phyloP scores from a whole-genome alignment of 2,329 filamentous ascomycete species.

The Esteya vermicola region DNA sequence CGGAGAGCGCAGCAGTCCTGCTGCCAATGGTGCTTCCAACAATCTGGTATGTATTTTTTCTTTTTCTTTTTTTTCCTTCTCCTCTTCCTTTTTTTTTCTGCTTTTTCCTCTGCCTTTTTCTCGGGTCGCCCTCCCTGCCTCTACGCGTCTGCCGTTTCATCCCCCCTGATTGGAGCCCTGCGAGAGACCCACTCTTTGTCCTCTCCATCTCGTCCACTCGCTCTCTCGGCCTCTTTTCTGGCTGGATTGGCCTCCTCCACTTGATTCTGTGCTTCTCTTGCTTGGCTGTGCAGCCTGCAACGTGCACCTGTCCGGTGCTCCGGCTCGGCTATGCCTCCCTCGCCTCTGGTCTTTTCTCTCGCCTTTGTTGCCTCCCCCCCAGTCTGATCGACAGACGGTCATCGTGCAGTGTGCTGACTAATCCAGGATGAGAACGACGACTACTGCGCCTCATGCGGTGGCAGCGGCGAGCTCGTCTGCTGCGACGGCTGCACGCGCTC shows the following conservation, averaged over 20 bases:
- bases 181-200: background rate
- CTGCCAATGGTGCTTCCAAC: constrained; percentile 37
- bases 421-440: constrained; percentile 67
- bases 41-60: constrained; percentile 34
- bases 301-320: background rate
- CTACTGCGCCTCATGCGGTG: constrained; percentile 74
- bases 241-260: background rate
- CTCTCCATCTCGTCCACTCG: background rate
- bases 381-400: background rate
- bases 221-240: background rate
- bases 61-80: constrained; percentile 4
- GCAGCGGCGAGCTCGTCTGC: constrained; percentile 73
- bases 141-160: constrained; percentile 11
- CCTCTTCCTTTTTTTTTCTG: background rate
- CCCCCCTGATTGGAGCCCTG: background rate
- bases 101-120: background rate
- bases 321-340: background rate
- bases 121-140: background rate
- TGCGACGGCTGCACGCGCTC: constrained; percentile 86
- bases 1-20: constrained; percentile 50
- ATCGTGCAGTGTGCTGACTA: background rate
- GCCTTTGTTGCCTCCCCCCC: background rate
- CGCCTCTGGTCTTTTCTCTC: background rate
- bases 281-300: background rate
- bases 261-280: background rate